phyloP scores from a whole-genome alignment of 208 protist species.

The Acanthamoeba sp. region DNA sequence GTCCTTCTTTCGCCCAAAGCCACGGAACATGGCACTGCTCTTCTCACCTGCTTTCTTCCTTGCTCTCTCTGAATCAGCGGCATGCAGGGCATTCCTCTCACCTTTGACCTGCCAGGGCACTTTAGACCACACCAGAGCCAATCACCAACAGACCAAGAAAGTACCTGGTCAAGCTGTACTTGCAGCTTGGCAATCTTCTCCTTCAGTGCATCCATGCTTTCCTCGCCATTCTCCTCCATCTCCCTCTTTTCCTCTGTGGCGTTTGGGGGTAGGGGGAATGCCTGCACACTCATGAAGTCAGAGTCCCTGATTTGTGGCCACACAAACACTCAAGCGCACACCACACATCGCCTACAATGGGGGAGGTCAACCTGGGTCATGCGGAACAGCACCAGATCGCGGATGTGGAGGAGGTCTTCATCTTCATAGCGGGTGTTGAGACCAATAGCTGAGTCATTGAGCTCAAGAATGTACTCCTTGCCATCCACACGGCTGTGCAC shows the following conservation, averaged over 20 bases:
- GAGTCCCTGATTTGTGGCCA: no score
- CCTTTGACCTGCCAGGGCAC: background rate
- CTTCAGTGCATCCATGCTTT: background rate
- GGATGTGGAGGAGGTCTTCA: background rate
- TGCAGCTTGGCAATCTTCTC: background rate
- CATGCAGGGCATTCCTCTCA: background rate
- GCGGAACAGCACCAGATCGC: background rate
- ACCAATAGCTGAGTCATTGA: conserved; percentile 15
- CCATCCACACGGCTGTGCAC: background rate
- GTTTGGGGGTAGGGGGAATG: background rate
- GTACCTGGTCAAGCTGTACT: background rate
- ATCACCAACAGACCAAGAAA: no score
- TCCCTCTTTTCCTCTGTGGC: background rate
- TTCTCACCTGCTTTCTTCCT: background rate
- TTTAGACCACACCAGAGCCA: no score
- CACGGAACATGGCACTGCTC: background rate
- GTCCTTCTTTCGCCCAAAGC: background rate
- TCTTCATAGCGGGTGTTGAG: background rate
- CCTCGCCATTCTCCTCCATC: background rate
- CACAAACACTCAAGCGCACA: no score
- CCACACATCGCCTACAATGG: no score
- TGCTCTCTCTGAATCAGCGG: background rate
- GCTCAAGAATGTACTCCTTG: conserved; percentile 45
- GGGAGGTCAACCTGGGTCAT: conserved; percentile 56
- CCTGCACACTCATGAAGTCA: no score